These are phyloP conservation scores for Boletus sensibilis DNA, from an alignment of 768 basidiomycete genomes.

Conservation along the genomic window DNA sequence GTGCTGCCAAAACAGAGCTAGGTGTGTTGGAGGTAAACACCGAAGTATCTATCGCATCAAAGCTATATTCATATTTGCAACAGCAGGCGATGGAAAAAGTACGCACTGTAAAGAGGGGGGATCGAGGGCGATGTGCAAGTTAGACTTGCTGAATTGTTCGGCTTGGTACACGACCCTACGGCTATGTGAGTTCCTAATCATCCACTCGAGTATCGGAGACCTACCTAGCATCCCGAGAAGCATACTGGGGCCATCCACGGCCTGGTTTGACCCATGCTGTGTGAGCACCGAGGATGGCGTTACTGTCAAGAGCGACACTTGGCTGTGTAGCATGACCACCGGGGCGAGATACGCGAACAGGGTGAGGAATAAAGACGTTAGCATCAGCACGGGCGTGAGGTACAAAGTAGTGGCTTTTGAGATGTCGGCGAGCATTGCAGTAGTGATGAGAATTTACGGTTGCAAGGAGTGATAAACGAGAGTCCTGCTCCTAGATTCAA, in stretches of 20 bases:
- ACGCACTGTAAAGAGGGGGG: slow-evolving; percentile 62
- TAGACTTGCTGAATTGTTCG: slow-evolving; percentile 45
- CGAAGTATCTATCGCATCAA: slow-evolving; percentile 51
- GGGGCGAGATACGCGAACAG: slow-evolving; percentile 73
- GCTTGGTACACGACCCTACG: slow-evolving; percentile 66
- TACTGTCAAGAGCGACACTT: slow-evolving; percentile 65
- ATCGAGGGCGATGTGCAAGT: slow-evolving; percentile 57
- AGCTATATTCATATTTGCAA: not conserved
- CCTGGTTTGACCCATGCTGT: slow-evolving; percentile 30
- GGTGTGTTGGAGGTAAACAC: slow-evolving; percentile 59
- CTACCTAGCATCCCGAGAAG: slow-evolving; percentile 68
- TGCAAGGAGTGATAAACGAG: slow-evolving; percentile 4
- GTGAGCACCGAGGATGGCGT: slow-evolving; percentile 51
- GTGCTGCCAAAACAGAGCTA: slow-evolving; percentile 53
- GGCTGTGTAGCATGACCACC: slow-evolving; percentile 52
- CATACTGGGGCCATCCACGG: slow-evolving; percentile 65
- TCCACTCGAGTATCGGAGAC: slow-evolving; percentile 8
- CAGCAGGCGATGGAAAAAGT: not conserved
- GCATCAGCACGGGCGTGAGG: slow-evolving; percentile 61
- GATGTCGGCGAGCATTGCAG: slow-evolving; percentile 63
- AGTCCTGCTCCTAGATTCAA: slow-evolving; percentile 22
- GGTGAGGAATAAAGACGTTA: slow-evolving; percentile 64
- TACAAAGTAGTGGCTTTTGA: slow-evolving; percentile 69
- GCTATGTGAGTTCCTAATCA: not conserved
- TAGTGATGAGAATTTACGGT: not conserved